A percentile compares a stretch with the other conserved stretches of the same genome.
phyloP scores from a whole-genome alignment of 2,329 filamentous ascomycete genomes.

The Colletotrichum zoysiae region DNA sequence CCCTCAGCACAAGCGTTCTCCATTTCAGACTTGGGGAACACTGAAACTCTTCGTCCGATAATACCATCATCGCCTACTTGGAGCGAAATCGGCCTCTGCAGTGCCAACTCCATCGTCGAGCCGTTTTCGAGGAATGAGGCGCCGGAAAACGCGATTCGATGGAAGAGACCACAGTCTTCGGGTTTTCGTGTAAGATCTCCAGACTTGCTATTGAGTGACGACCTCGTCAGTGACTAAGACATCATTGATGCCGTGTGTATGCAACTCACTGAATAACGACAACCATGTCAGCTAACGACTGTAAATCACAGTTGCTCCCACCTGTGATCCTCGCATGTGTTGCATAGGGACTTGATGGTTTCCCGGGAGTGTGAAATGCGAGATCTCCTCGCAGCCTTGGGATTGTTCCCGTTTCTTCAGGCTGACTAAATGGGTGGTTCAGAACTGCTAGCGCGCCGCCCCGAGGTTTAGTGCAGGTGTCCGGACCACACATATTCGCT shows the following conservation, averaged over 20 bases:
- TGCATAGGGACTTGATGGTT: slow-evolving; percentile 52
- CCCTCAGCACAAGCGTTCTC: slow-evolving; percentile 59
- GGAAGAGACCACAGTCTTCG: slow-evolving; percentile 58
- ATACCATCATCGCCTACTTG: slow-evolving; percentile 61
- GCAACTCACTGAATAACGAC: slow-evolving; percentile 60
- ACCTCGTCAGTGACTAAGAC: too few relatives aligned
- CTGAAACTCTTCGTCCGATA: slow-evolving; percentile 61
- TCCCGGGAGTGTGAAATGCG: slow-evolving; percentile 58
- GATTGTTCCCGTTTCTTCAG: neutral
- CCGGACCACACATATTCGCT: slow-evolving; percentile 59
- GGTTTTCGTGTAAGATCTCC: slow-evolving; percentile 58
- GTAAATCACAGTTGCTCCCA: slow-evolving; percentile 26
- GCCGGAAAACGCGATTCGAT: slow-evolving; percentile 51
- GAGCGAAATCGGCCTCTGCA: slow-evolving; percentile 56
- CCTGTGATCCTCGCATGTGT: slow-evolving; percentile 59
- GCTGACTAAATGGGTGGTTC: slow-evolving; percentile 43
- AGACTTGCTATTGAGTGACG: slow-evolving; percentile 49
- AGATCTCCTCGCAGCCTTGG: slow-evolving; percentile 52
- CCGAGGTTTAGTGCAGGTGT: slow-evolving; percentile 55
- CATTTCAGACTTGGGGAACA: slow-evolving; percentile 48
- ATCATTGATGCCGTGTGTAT: neutral
- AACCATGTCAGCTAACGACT: slow-evolving; percentile 45
- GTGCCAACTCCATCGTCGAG: slow-evolving; percentile 49
- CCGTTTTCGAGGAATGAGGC: slow-evolving; percentile 28
- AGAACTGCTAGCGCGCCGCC: slow-evolving; percentile 62